Evolutionary conservation across 139 green algal species (phyloP), one percentile per base, ranked within the genome.

Genomic region (Coelastrella sp.): DNA sequence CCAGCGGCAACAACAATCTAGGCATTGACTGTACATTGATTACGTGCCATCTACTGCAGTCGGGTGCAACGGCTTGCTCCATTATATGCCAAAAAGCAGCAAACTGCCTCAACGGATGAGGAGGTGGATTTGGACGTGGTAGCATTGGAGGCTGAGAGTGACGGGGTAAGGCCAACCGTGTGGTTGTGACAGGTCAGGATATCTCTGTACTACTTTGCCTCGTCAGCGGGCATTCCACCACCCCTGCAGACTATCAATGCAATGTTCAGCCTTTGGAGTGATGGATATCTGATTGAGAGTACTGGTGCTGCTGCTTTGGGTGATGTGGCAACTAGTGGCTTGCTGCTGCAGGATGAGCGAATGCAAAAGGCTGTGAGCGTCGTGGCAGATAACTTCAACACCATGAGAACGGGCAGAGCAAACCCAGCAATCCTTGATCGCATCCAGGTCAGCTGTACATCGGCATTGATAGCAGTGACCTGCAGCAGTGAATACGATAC

Each of bases 351-450:
- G 92, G 93, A 95, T 89, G 95, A 97, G 25, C 92, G 93, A 22
- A 98, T 99, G 96, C 93, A 98, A 49, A 99, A 99, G 92, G 93
- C 93, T 27, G 49, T 99, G 5, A 90, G 91, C 11, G 93, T 90
- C 0, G 86, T 96, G 22, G 87, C 84, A 49, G 92, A 95, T 24
- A 96, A 94, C 90, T 98, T 99, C 88, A 94, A 95, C 88, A 99
- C 96, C 25, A 95, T 99, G 61, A 92, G 98, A 12, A 99, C 98
- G 14, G 98, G 98, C 4, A 92, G 98, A 10, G 98, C 98, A 72
- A 99, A 96, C 88, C 92, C 97, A 6, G 83, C 94, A 60, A 97
- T 99, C 92, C 94, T 99, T 24, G 98, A 99, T 91, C 93, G 96
- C 9, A 94, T 99, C 57, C 27, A 49, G 65, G 75, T 87, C 19